phyloP scores from a whole-genome alignment of 352 stramenopile species.

The Phytopythium montanum region DNA sequence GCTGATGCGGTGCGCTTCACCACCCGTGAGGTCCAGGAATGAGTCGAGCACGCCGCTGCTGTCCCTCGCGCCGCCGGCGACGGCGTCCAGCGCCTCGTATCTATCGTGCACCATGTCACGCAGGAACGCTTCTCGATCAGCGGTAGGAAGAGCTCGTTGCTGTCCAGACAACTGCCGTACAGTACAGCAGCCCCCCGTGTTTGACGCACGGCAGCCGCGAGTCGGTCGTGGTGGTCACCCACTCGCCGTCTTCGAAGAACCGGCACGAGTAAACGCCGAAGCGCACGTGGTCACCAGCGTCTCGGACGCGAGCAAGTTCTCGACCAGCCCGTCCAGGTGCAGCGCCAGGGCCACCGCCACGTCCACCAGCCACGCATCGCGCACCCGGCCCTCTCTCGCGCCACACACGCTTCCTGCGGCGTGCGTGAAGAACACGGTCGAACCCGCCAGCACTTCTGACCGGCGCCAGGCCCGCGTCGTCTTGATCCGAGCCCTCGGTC shows the following conservation, averaged over 20 bases:
- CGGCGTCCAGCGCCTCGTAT: constrained; percentile 50
- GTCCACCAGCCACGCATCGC: constrained; percentile 85
- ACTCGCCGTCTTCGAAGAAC: constrained; percentile 91
- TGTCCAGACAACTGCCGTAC: constrained; percentile 70
- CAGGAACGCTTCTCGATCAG: constrained; percentile 90
- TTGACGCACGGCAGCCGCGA: constrained; percentile 68
- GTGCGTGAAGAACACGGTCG: constrained; percentile 87
- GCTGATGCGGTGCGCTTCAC: constrained; percentile 75
- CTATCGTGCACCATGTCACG: constrained; percentile 88
- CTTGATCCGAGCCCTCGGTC: no score
- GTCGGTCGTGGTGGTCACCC: constrained; percentile 87
- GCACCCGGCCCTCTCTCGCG: constrained; percentile 52
- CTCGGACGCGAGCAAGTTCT: constrained; percentile 90
- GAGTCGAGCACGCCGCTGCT: constrained; percentile 77
- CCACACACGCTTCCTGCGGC: constrained; percentile 44
- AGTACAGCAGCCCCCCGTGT: constrained; percentile 38
- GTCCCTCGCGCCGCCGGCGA: constrained; percentile 27
- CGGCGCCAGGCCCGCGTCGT: constrained; percentile 50
- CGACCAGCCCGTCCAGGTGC: constrained; percentile 82
- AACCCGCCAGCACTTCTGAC: constrained; percentile 64
- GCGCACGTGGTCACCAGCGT: constrained; percentile 72
- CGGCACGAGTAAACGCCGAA: constrained; percentile 90
- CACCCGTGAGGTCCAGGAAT: constrained; percentile 87
- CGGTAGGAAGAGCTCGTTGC: constrained; percentile 86
- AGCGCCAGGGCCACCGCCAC: constrained; percentile 80